Percentiles rank a stretch among this genome's conserved stretches.
Conservation (phyloP, 2,329 filamentous ascomycete genomes). For the Scedosporium boydii region DNA sequence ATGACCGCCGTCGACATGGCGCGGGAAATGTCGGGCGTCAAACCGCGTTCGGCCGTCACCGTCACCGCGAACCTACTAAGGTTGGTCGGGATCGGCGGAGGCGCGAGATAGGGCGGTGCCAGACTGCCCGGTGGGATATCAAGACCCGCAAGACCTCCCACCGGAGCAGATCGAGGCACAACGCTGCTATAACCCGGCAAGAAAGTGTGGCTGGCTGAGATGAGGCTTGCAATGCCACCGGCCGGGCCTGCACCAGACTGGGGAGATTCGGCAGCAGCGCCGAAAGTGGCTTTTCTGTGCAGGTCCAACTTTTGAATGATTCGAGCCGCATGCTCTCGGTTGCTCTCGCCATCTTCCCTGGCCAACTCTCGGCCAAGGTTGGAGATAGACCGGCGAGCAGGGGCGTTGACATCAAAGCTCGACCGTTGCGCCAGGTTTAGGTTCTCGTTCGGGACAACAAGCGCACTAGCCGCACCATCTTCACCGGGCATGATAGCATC, state of each 20-base stretch:
- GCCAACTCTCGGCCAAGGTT: slow-evolving; percentile 35
- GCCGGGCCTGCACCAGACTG: slow-evolving; percentile 24
- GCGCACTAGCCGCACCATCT: slow-evolving; percentile 28
- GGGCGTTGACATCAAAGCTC: slow-evolving; percentile 60
- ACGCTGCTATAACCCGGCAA: slow-evolving; percentile 40
- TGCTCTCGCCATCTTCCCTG: slow-evolving; percentile 63
- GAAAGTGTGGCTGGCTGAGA: slow-evolving; percentile 74
- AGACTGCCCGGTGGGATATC: slow-evolving; percentile 52
- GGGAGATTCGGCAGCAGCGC: slow-evolving; percentile 28
- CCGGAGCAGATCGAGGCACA: slow-evolving; percentile 8
- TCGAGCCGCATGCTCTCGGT: slow-evolving; percentile 71
- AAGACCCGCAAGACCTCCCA: background rate
- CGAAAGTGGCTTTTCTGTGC: slow-evolving; percentile 66
- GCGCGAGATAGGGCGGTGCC: slow-evolving; percentile 73
- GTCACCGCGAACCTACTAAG: slow-evolving; percentile 79
- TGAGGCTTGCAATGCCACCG: slow-evolving; percentile 72
- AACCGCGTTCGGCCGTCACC: slow-evolving; percentile 65
- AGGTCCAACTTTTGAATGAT: slow-evolving; percentile 92
- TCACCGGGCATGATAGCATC: slow-evolving; percentile 48
- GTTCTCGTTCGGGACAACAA: slow-evolving; percentile 27
- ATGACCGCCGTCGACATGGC: slow-evolving; percentile 76
- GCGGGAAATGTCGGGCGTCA: slow-evolving; percentile 56
- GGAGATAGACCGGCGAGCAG: slow-evolving; percentile 44
- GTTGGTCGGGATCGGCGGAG: slow-evolving; percentile 73
- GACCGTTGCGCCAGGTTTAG: slow-evolving; percentile 40